Evolutionary conservation across 768 basidiomycete genomes (phyloP).

Genomic region (Amanita rubescens): DNA sequence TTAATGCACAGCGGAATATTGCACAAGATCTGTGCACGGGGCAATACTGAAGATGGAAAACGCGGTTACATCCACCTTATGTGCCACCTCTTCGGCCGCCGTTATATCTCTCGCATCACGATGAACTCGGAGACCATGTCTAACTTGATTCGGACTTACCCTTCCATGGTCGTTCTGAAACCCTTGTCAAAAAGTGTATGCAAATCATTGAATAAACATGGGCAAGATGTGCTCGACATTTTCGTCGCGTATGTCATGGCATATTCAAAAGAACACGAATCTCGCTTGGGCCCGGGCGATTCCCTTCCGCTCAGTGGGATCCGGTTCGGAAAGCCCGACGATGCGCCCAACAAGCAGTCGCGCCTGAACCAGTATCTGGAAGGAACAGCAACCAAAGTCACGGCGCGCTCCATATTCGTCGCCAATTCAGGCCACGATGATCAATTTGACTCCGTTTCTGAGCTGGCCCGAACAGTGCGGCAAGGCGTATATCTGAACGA

Average conservation of each 20-base stretch:
- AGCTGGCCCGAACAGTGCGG: slow-evolving; percentile 46
- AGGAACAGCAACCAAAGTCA: slow-evolving; percentile 27
- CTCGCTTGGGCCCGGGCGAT: slow-evolving; percentile 33
- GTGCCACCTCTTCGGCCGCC: slow-evolving; percentile 61
- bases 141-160: slow-evolving; percentile 33
- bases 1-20: slow-evolving; percentile 52
- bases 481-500: slow-evolving; percentile 48
- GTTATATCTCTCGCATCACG: slow-evolving; percentile 40
- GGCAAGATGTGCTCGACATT: slow-evolving; percentile 41
- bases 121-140: slow-evolving; percentile 28
- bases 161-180: slow-evolving; percentile 52
- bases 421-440: slow-evolving; percentile 65
- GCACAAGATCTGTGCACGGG: slow-evolving; percentile 46
- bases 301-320: slow-evolving; percentile 41
- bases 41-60: slow-evolving; percentile 32
- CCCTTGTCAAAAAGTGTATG: slow-evolving; percentile 34
- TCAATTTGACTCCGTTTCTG: slow-evolving; percentile 38
- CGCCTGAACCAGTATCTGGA: slow-evolving; percentile 31
- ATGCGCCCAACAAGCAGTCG: slow-evolving; percentile 2
- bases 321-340: slow-evolving; percentile 14
- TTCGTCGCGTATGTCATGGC: slow-evolving; percentile 49
- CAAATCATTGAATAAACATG: slow-evolving; percentile 37
- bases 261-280: slow-evolving; percentile 33
- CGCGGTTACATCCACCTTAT: slow-evolving; percentile 46
- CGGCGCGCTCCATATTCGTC: slow-evolving; percentile 53